These are phyloP conservation scores for Combretum micranthum DNA, from an alignment of 345 rosid species.

Conservation along the genomic window DNA sequence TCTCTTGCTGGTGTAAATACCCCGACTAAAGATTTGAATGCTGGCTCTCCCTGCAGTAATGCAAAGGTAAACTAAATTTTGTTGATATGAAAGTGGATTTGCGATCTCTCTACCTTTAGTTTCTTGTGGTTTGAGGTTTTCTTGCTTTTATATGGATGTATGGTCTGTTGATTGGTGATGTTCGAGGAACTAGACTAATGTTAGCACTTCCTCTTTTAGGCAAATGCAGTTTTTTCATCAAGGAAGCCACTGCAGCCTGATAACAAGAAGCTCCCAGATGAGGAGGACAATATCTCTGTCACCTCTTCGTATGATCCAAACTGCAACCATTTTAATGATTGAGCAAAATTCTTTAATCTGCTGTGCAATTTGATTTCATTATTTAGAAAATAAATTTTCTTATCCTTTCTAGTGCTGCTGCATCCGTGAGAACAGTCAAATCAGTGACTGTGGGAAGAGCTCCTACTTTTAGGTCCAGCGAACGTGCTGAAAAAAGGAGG, in stretches of 20 bases:
- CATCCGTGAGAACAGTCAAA: conserved; percentile 46
- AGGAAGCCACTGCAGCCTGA: conserved; percentile 43
- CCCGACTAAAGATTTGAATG: too few relatives aligned
- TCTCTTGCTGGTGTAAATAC: too few relatives aligned
- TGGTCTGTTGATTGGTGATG: too few relatives aligned
- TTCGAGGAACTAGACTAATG: too few relatives aligned
- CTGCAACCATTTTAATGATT: neutral
- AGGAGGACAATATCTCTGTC: conserved; percentile 70
- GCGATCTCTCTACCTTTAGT: too few relatives aligned
- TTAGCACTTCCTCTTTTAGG: neutral
- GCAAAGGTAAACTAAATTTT: too few relatives aligned
- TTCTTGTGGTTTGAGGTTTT: too few relatives aligned
- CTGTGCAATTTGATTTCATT: neutral
- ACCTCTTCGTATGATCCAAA: conserved; percentile 70
- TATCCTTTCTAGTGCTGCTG: conserved; percentile 54
- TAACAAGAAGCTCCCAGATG: conserved; percentile 51
- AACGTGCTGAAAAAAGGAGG: conserved; percentile 77
- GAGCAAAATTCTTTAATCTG: conserved; percentile 1
- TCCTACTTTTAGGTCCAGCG: conserved; percentile 61
- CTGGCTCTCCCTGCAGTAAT: too few relatives aligned
- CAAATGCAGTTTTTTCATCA: conserved; percentile 15
- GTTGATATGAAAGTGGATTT: too few relatives aligned
- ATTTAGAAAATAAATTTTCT: conserved; percentile 28
- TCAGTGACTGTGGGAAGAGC: conserved; percentile 61
- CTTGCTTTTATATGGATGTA: too few relatives aligned